Conservation (phyloP, 1,284 basidiomycete species). For the Neonothopanus nambi region DNA sequence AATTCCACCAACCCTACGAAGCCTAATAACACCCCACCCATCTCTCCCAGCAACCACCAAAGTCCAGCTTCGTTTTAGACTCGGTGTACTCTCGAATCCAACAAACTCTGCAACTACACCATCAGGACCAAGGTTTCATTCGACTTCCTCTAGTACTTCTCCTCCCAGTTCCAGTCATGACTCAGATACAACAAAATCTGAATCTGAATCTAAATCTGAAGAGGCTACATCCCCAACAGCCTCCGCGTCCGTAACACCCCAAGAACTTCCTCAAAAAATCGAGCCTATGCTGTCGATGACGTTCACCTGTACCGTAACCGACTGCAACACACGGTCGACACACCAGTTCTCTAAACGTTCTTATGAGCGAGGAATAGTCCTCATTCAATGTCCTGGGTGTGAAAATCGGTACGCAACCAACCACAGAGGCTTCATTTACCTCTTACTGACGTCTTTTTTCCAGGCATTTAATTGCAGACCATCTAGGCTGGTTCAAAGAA, state of each 20-base stretch:
- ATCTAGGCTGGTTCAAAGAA: slow-evolving; percentile 92
- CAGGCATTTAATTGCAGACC: slow-evolving; percentile 88
- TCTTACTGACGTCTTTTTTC: not conserved
- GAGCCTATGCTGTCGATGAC: slow-evolving; percentile 73
- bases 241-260: slow-evolving; percentile 21
- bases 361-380: slow-evolving; percentile 88
- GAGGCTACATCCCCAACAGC: slow-evolving; percentile 15
- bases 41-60: slow-evolving; percentile 35
- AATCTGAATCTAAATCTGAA: slow-evolving; percentile 16
- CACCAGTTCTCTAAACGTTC: slow-evolving; percentile 87
- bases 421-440: not conserved
- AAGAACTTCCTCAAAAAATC: slow-evolving; percentile 29
- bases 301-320: slow-evolving; percentile 84
- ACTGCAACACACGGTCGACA: slow-evolving; percentile 81
- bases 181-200: slow-evolving; percentile 9
- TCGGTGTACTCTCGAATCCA: slow-evolving; percentile 27
- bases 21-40: slow-evolving; percentile 36
- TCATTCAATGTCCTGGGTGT: slow-evolving; percentile 91
- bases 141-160: slow-evolving; percentile 20
- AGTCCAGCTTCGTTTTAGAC: slow-evolving; percentile 39
- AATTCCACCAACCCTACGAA: slow-evolving; percentile 39
- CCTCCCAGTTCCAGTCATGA: slow-evolving; percentile 14
- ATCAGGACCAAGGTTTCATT: slow-evolving; percentile 2
- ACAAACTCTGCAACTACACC: not conserved
- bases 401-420: slow-evolving; percentile 80